Percentiles rank a stretch among this genome's conserved stretches.
Evolutionary conservation across 306 rosid genomes (phyloP).

Genomic region (Acacia melanoxylon): DNA sequence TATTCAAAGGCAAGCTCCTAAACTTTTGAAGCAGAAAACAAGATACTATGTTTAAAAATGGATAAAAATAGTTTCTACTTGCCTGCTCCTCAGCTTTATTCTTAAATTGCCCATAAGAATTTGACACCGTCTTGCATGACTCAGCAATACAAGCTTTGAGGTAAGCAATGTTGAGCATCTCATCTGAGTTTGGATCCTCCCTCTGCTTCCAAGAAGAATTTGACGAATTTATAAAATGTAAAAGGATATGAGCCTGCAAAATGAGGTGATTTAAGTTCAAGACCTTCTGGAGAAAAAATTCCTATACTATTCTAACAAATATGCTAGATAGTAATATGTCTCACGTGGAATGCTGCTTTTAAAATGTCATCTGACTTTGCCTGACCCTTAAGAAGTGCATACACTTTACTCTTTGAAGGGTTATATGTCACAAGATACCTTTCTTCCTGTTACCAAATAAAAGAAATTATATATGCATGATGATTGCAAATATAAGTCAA

Average conservation of each 20-base stretch:
- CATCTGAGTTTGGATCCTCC: constrained; percentile 39
- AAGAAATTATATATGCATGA: constrained; percentile 28
- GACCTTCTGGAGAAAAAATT: not conserved
- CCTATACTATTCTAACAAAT: constrained; percentile 9
- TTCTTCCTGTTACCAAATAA: constrained; percentile 66
- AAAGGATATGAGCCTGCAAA: constrained; percentile 90
- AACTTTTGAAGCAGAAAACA: constrained; percentile 1
- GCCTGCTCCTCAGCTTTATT: constrained; percentile 85
- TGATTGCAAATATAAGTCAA: constrained; percentile 8
- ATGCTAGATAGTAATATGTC: constrained; percentile 38
- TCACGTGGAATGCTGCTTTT: constrained; percentile 96
- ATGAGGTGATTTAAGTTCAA: constrained; percentile 28
- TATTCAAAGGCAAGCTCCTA: constrained; percentile 17
- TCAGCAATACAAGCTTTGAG: constrained; percentile 70
- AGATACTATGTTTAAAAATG: constrained; percentile 16
- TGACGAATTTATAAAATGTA: constrained; percentile 65
- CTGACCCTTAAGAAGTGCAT: constrained; percentile 91
- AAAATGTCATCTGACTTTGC: constrained; percentile 96
- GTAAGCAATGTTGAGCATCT: constrained; percentile 43
- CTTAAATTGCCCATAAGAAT: constrained; percentile 76
- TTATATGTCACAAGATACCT: constrained; percentile 85
- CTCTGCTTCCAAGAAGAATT: constrained; percentile 43
- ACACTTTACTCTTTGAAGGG: constrained; percentile 76
- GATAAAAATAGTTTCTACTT: constrained; percentile 28
- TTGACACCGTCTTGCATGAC: constrained; percentile 76